Base-by-base conservation (phyloP, 192 early-diverging fungal genomes). In the Backusella parvicylindrica region DNA sequence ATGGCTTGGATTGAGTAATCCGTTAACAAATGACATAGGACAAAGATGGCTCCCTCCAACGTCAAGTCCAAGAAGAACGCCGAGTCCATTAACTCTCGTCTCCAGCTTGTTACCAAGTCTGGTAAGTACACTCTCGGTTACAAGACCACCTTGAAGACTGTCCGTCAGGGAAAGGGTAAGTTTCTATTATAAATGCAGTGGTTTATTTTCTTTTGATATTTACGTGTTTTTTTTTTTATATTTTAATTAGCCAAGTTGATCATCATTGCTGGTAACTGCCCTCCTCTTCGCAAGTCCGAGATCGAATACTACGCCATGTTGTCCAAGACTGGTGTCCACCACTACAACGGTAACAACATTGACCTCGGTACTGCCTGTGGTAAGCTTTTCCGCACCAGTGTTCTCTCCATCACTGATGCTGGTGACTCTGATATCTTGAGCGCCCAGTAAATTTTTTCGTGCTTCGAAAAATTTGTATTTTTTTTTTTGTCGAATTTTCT, bases 251-350 rank as follows among this genome's bases (percentile, higher is more conserved):
- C 95, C 90, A 99, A 99, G 95, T 92, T 99, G 79, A 90, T 99
- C 82, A 94, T 99, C 88, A 93, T 99, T 85, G 93, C 98, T 81
- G 97, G 94, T 82, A 99, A 99, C 96, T 96, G 95, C 89, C 97
- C 97, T 77, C 96, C 97, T 84, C 93, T 99, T 85, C 92, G 98
- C 88, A 99, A 98, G 93, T 95, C 94, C 72, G 98, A 99, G 92
- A 93, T 99, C 81, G 97, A 99, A 90, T 99, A 99, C 95, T 99
- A 99, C 91, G 98, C 98, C 85, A 99, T 99, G 98, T 91, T 99
- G 77, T 95, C 96, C 90, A 99, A 99, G 93, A 98, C 98, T 83
- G 91, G 91, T 90, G 98, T 99, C 82, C 98, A 99, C 93, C 98
- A 99, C 97, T 97, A 96, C 93, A 86, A 87, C 83, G 97, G 97